Evolutionary conservation across 768 basidiomycete genomes (phyloP).

Genomic region (Terana coerulea): DNA sequence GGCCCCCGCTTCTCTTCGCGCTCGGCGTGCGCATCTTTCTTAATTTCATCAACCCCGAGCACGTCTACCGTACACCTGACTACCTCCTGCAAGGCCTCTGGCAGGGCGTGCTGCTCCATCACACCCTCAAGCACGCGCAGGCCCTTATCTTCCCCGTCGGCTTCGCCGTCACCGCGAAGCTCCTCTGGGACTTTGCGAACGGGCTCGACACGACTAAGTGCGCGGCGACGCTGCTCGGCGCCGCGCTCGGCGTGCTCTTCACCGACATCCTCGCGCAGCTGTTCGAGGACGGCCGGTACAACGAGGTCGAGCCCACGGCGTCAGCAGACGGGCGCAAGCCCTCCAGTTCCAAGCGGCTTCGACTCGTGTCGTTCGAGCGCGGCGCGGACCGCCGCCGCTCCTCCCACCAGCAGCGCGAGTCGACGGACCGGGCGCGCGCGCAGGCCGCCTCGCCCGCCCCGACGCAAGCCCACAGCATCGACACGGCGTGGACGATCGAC

Average conservation of each 20-base stretch:
- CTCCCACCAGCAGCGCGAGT: neutral
- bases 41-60: constrained; percentile 46
- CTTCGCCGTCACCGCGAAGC: constrained; percentile 55
- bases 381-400: neutral
- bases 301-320: neutral
- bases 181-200: constrained; percentile 58
- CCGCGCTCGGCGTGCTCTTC: constrained; percentile 63
- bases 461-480: constrained; percentile 2
- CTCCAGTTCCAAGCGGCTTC: constrained; percentile 17
- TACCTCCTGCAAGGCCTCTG: constrained; percentile 66
- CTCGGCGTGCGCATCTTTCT: constrained; percentile 70
- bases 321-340: neutral
- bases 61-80: constrained; percentile 46
- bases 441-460: constrained; percentile 4
- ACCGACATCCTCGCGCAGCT: constrained; percentile 70
- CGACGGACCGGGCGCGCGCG: constrained; percentile 15
- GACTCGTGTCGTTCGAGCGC: constrained; percentile 26
- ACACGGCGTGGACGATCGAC: constrained; percentile 57
- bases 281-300: constrained; percentile 45
- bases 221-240: constrained; percentile 59
- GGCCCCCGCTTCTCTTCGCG: constrained; percentile 68
- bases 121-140: constrained; percentile 51
- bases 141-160: constrained; percentile 53
- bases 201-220: constrained; percentile 51
- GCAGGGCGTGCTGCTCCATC: constrained; percentile 74